phyloP scores from a whole-genome alignment of 2,329 filamentous ascomycete genomes.

The Paramyrothecium sp. region DNA sequence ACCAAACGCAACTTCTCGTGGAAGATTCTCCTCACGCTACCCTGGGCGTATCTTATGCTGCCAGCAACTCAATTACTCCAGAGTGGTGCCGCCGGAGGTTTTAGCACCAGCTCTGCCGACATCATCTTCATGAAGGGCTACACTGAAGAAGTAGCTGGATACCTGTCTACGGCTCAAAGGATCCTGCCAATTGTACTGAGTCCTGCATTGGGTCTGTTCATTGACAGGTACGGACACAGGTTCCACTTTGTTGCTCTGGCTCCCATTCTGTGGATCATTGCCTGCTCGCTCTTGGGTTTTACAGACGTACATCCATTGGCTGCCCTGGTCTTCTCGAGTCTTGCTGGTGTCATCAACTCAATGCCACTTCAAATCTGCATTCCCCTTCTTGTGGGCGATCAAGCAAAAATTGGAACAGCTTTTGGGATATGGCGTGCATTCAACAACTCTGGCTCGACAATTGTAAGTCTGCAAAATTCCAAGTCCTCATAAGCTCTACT shows the following conservation, averaged over 20 bases:
- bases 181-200: slow-evolving; percentile 16
- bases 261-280: slow-evolving; percentile 16
- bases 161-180: slow-evolving; percentile 16
- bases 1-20: slow-evolving; percentile 14
- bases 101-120: slow-evolving; percentile 15
- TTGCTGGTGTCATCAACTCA: slow-evolving; percentile 17
- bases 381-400: slow-evolving; percentile 18
- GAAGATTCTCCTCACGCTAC: slow-evolving; percentile 11
- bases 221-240: slow-evolving; percentile 19
- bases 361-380: slow-evolving; percentile 20
- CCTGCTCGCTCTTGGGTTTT: slow-evolving; percentile 17
- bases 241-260: slow-evolving; percentile 19
- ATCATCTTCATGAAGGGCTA: slow-evolving; percentile 21
- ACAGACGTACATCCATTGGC: slow-evolving; percentile 14
- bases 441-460: slow-evolving; percentile 19
- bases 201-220: slow-evolving; percentile 12
- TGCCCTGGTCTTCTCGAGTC: slow-evolving; percentile 14
- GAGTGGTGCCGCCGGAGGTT: slow-evolving; percentile 16
- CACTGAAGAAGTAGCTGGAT: slow-evolving; percentile 17
- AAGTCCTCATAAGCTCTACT: neutral
- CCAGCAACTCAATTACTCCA: slow-evolving; percentile 18
- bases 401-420: slow-evolving; percentile 19
- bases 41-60: slow-evolving; percentile 19
- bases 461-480: slow-evolving; percentile 10
- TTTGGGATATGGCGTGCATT: slow-evolving; percentile 19